These are phyloP conservation scores for Poteriospumella lacustris DNA, from an alignment of 108 stramenopile species.

Conservation along the genomic window DNA sequence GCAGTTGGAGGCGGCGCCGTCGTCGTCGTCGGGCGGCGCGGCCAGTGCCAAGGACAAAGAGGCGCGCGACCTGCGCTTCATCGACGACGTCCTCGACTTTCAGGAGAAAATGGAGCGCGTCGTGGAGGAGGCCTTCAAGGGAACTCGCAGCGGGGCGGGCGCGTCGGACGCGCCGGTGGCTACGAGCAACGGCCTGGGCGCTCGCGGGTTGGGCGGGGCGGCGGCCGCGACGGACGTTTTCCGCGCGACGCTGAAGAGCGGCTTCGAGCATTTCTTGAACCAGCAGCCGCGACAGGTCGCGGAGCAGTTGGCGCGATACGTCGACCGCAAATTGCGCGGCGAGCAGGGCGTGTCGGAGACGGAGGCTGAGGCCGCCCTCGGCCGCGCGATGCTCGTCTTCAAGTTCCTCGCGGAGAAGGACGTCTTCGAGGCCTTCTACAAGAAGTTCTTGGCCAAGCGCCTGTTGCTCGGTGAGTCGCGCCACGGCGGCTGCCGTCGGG, in stretches of 20 bases:
- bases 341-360: conserved; percentile 51
- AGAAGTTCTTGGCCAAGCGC: conserved; percentile 84
- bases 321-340: conserved; percentile 56
- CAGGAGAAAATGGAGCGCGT: conserved; percentile 59
- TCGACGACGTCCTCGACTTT: conserved; percentile 44
- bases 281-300: conserved; percentile 50
- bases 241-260: conserved; percentile 49
- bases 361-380: conserved; percentile 49
- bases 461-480: conserved; percentile 66
- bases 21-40: too few relatives aligned
- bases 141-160: conserved; percentile 13
- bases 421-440: conserved; percentile 91
- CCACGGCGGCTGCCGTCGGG: not conserved
- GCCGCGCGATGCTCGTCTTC: conserved; percentile 69
- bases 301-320: conserved; percentile 76
- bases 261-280: conserved; percentile 37
- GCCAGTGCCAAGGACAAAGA: conserved; percentile 53
- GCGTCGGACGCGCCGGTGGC: not conserved
- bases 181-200: not conserved
- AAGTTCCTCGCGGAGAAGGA: conserved; percentile 9
- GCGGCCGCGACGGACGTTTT: not conserved
- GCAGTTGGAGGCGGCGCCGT: too few relatives aligned
- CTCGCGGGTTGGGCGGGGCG: conserved; percentile 1
- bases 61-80: conserved; percentile 54
- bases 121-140: conserved; percentile 57